phyloP scores from a whole-genome alignment of 2,329 filamentous ascomycete genomes.

The Stachybotrys chlorohalonatus region DNA sequence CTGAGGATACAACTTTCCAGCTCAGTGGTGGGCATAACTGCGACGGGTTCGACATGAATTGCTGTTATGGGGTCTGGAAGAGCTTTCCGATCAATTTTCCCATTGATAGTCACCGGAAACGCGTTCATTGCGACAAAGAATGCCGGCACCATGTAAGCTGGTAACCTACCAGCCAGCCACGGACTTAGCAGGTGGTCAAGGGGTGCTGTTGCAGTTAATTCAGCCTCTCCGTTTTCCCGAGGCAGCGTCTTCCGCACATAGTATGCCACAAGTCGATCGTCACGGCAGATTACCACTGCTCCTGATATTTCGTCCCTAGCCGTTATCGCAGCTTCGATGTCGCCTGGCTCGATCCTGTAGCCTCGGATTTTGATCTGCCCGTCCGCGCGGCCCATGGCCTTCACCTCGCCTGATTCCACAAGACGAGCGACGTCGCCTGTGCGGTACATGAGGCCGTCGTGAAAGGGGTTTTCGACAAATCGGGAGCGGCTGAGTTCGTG shows the following conservation, averaged over 20 bases:
- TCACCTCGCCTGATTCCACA: conserved; percentile 4
- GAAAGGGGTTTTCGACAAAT: conserved; percentile 6
- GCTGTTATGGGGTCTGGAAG: conserved; percentile 5
- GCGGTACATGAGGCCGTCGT: conserved; percentile 7
- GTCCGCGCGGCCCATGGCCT: conserved; percentile 6
- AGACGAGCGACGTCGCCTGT: conserved; percentile 11
- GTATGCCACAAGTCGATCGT: conserved; percentile 7
- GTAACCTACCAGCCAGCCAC: conserved; percentile 4
- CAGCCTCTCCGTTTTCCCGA: not conserved
- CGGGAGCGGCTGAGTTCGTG: conserved; percentile 3
- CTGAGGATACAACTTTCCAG: conserved; percentile 4
- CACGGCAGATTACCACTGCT: conserved; percentile 4
- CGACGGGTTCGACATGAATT: not conserved
- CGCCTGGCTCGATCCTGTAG: conserved; percentile 6
- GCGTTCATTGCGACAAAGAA: conserved; percentile 7
- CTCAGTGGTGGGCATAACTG: not conserved
- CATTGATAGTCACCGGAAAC: conserved; percentile 7
- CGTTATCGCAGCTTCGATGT: conserved; percentile 7
- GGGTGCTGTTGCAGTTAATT: not conserved
- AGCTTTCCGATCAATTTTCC: conserved; percentile 9
- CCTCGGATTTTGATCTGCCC: conserved; percentile 7
- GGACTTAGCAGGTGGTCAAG: conserved; percentile 2
- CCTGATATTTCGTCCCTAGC: conserved; percentile 3
- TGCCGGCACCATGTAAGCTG: conserved; percentile 8
- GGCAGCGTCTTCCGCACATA: conserved; percentile 2